These are phyloP conservation scores for Glycine tomentella DNA, from an alignment of 306 rosid genomes.

Conservation along the genomic window DNA sequence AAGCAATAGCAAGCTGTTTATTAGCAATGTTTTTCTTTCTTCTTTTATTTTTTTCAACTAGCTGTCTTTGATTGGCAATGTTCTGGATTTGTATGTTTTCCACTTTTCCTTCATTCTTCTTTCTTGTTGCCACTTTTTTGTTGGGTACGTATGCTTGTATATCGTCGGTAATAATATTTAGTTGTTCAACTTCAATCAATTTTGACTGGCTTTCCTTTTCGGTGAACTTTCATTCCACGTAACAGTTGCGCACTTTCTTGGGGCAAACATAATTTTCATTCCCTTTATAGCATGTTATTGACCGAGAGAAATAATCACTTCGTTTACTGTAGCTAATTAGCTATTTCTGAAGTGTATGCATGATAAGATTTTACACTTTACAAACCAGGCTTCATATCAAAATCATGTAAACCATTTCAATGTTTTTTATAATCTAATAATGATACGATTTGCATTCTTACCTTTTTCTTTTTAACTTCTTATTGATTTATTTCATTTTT, in stretches of 20 bases:
- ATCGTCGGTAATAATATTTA: not conserved
- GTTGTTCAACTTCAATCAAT: not conserved
- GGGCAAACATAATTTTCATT: not conserved
- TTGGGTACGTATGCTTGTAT: not conserved
- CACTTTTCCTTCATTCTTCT: slow-evolving; percentile 21
- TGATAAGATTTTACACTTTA: not conserved
- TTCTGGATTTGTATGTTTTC: slow-evolving; percentile 1
- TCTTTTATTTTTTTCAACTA: not conserved
- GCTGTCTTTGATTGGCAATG: slow-evolving; percentile 15
- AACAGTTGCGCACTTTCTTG: not conserved
- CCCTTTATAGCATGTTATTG: not conserved
- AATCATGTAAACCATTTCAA: not conserved
- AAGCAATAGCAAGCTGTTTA: slow-evolving; percentile 16
- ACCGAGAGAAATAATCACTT: not conserved
- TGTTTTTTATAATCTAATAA: no score
- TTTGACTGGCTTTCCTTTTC: not conserved
- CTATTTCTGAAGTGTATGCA: not conserved
- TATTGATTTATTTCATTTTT: not conserved
- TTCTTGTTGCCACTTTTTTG: not conserved
- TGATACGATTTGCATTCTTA: not conserved
- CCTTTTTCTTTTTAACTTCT: not conserved
- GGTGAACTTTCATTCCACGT: not conserved
- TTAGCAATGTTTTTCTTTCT: not conserved
- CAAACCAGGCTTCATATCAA: not conserved
- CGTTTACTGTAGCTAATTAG: no score